Percentiles rank a stretch among this genome's conserved stretches.
These are phyloP conservation scores for Crithidia thermophila DNA, from an alignment of 208 protist genomes.

Conservation along the genomic window DNA sequence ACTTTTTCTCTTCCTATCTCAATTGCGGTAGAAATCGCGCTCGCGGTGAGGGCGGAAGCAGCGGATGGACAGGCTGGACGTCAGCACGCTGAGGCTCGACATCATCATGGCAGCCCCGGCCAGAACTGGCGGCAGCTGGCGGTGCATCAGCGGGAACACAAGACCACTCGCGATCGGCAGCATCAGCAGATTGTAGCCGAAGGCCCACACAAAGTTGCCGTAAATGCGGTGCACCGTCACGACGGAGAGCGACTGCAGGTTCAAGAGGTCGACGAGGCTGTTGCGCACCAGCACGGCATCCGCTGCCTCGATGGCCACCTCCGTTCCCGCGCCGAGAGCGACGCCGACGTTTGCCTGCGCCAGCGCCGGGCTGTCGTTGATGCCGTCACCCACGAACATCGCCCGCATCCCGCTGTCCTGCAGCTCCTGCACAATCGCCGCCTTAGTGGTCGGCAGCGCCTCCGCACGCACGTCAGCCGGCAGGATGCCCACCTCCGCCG, in stretches of 20 bases:
- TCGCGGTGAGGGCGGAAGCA: conserved; percentile 56
- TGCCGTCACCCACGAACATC: conserved; percentile 91
- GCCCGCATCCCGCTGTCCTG: conserved; percentile 55
- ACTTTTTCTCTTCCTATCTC: neutral
- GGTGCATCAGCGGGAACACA: conserved; percentile 67
- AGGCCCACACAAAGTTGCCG: conserved; percentile 91
- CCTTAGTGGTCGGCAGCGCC: conserved; percentile 86
- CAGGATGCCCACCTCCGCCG: conserved; percentile 76
- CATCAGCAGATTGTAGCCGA: conserved; percentile 89
- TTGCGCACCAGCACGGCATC: conserved; percentile 84
- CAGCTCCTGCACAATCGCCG: conserved; percentile 70
- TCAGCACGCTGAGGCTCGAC: conserved; percentile 79
- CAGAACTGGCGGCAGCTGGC: conserved; percentile 70
- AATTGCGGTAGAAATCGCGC: conserved; percentile 33
- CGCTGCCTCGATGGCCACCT: conserved; percentile 83
- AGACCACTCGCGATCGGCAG: conserved; percentile 82
- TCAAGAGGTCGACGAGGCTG: conserved; percentile 73
- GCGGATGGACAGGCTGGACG: conserved; percentile 73
- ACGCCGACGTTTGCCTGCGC: conserved; percentile 89
- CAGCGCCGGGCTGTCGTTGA: conserved; percentile 91
- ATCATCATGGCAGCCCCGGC: conserved; percentile 82
- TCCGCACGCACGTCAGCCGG: conserved; percentile 70
- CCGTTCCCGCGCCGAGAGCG: conserved; percentile 84
- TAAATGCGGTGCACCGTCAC: conserved; percentile 81
- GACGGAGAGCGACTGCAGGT: conserved; percentile 61